phyloP scores from a whole-genome alignment of 139 green algal species.

The Trebouxia sp. region DNA sequence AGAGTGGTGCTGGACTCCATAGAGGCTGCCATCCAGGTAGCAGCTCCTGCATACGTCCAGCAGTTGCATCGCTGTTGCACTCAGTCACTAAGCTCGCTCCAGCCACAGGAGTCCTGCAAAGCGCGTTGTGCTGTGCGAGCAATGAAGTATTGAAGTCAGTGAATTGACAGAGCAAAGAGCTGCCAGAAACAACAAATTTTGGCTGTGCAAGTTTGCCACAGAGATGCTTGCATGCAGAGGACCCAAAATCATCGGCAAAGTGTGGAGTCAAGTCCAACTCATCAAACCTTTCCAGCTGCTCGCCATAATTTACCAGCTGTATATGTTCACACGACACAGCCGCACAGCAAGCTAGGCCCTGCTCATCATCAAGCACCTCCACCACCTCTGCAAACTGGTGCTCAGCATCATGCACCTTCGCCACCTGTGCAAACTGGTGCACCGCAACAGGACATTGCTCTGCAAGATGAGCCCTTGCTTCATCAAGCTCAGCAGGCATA shows the following conservation, averaged over 20 bases:
- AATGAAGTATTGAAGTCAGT: too few relatives aligned
- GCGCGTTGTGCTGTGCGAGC: too few relatives aligned
- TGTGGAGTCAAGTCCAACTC: neutral
- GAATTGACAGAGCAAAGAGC: too few relatives aligned
- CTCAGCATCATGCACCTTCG: neutral
- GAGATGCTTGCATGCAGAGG: neutral
- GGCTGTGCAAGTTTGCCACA: neutral
- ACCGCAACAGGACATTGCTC: too few relatives aligned
- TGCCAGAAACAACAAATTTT: too few relatives aligned
- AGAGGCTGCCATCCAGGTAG: conserved; percentile 13
- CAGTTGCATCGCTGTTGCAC: too few relatives aligned
- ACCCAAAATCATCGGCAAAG: neutral
- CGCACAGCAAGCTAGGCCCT: neutral
- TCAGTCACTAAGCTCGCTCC: too few relatives aligned
- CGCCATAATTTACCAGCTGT: neutral
- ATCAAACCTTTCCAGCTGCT: too few relatives aligned
- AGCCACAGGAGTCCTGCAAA: too few relatives aligned
- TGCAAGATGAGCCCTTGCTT: conserved; percentile 1
- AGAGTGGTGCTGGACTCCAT: neutral
- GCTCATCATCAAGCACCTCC: neutral
- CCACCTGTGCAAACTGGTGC: neutral
- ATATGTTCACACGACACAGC: neutral
- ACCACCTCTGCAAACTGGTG: neutral
- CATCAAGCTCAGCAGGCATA: neutral
- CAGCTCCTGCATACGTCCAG: too few relatives aligned